Evolutionary conservation across 23 red algal species (phyloP).

Genomic region (Gracilariopsis chorda): DNA sequence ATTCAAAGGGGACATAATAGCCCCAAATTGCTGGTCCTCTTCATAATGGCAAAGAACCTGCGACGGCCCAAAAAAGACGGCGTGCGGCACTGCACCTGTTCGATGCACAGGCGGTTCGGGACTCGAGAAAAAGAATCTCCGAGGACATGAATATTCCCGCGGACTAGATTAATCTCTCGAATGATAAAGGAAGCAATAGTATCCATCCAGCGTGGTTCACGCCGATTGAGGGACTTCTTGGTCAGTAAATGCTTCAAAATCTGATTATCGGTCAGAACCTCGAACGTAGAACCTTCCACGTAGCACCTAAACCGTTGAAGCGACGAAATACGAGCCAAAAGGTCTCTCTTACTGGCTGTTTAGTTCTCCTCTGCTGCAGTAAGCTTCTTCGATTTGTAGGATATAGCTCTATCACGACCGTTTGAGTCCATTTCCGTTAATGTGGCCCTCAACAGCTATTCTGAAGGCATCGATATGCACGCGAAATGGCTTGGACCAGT

Average conservation of each 20-base stretch:
- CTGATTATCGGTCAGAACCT: not conserved
- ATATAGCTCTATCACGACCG: too few species aligned
- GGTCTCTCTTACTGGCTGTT: too few species aligned
- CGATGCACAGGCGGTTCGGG: too few species aligned
- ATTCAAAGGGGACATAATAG: too few species aligned
- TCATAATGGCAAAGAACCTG: too few species aligned
- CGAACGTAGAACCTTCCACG: not conserved
- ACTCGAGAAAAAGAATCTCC: not conserved
- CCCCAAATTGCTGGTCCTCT: too few species aligned
- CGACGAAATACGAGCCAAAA: not conserved
- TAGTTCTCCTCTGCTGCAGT: too few species aligned
- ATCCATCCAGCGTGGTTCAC: not conserved
- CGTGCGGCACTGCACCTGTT: too few species aligned
- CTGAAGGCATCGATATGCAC: not conserved
- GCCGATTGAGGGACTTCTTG: not conserved
- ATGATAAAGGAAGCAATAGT: not conserved
- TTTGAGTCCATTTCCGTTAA: too few species aligned
- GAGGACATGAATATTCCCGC: not conserved
- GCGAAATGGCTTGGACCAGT: not conserved
- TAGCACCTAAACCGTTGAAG: not conserved
- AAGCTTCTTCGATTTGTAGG: too few species aligned
- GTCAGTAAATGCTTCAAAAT: not conserved
- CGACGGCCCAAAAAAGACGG: too few species aligned
- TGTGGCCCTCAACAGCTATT: too few species aligned
- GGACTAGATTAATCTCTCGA: not conserved